Evolutionary conservation across 1,284 basidiomycete species (phyloP).

Genomic region (Apiotrichum domesticum): DNA sequence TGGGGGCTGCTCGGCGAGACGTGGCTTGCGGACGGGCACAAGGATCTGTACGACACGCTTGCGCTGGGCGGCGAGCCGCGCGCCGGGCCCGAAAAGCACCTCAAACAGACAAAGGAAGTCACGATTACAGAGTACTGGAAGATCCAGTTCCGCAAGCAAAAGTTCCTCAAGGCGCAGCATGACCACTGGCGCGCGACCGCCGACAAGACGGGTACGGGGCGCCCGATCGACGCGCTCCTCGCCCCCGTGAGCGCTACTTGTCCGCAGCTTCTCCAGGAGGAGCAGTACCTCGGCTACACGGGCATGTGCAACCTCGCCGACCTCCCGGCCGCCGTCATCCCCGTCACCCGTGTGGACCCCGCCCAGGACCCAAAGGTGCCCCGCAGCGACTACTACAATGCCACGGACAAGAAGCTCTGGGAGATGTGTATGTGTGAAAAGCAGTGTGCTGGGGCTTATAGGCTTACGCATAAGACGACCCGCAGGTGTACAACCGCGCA

Average conservation of each 20-base stretch:
- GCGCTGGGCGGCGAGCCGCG: conserved; percentile 31
- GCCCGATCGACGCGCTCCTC: conserved; percentile 17
- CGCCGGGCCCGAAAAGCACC: conserved; percentile 15
- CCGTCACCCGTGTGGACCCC: conserved; percentile 55
- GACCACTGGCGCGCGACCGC: conserved; percentile 8
- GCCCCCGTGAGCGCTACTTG: conserved; percentile 23
- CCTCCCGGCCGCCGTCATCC: conserved; percentile 57
- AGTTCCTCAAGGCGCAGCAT: conserved; percentile 20
- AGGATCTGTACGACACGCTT: conserved; percentile 11
- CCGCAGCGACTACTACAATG: conserved; percentile 48
- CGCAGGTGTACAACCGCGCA: conserved; percentile 53
- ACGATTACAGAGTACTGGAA: conserved; percentile 12
- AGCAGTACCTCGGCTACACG: conserved; percentile 35
- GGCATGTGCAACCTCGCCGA: conserved; percentile 46
- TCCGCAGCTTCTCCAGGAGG: conserved; percentile 53
- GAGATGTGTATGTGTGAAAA: conserved; percentile 52
- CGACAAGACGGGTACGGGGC: conserved; percentile 5
- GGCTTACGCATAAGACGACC: conserved; percentile 51
- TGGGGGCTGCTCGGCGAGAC: neutral
- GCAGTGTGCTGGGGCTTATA: neutral
- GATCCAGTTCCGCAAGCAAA: conserved; percentile 8
- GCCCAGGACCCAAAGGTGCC: conserved; percentile 47
- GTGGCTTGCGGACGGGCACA: neutral
- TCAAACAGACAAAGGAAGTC: conserved; percentile 5
- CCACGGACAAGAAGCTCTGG: conserved; percentile 51